Base-by-base conservation (phyloP, 2,329 filamentous ascomycete species). In the Xylogone sp. region DNA sequence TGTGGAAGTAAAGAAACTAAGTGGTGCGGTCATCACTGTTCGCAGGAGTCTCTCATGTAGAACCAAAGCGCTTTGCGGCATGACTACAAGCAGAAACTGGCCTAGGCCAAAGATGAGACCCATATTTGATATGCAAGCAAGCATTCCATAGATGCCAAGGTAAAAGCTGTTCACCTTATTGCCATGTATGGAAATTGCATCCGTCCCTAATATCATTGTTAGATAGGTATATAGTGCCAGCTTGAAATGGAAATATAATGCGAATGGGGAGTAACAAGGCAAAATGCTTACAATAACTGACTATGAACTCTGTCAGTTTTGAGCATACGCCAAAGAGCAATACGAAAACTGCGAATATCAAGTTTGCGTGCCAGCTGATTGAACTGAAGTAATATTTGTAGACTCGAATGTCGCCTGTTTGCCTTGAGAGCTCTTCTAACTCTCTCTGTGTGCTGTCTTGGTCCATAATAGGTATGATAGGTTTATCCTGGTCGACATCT, bases 41-140 rank as follows among this genome's bases (percentile, higher is more conserved):
- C 68, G 67, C 9, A 81, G 62, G 1, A 81, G 64, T 39, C 65
- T 71, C 50, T 67, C 67, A 53, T 82, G 78, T 52, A 81, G 76
- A 31, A 58, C 68, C 49, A 72, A 69, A 2, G 74, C 75, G 21
- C 76, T 78, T 24, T 70, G 72, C 2, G 76, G 76, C 3, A 80
- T 72, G 73, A 80, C 78, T 2, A 68, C 73, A 27, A 80, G 74
- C 42, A 78, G 71, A 55, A 79, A 71, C 67, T 68, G 69, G 21
- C 49, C 55, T 20, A 52, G 21, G 29, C 43, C 44, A 27, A 52
- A 34, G n/a, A 49, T 45, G 8, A 56, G 49, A 8, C 34, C 47
- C 21, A 47, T 21, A 3, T 50, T 31, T 12, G 52, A 46, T 42
- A 47, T 12, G 22, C 50, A 39, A 22, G 54, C 56, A 24, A 13